phyloP scores from a whole-genome alignment of 2,329 filamentous ascomycete species.

The Cercospora zeae-maydis region DNA sequence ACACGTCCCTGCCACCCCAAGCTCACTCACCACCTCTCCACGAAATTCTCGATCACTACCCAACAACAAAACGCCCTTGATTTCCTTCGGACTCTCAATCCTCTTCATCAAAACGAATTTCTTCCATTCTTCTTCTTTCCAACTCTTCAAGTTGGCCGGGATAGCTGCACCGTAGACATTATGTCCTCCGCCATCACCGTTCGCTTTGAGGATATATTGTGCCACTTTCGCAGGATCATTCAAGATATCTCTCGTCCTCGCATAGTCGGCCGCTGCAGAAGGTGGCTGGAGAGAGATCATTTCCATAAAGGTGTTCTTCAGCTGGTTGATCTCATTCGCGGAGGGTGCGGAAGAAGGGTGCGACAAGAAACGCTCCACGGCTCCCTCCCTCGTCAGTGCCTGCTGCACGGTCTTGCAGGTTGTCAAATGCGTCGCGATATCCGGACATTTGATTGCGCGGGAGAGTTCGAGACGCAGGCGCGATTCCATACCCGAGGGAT shows the following conservation, averaged over 20 bases:
- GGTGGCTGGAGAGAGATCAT: constrained; percentile 40
- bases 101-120: constrained; percentile 43
- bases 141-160: constrained; percentile 33
- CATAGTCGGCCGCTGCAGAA: constrained; percentile 29
- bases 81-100: constrained; percentile 36
- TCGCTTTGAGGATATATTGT: constrained; percentile 44
- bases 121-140: constrained; percentile 32
- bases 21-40: constrained; percentile 43
- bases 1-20: constrained; percentile 43
- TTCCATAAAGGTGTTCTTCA: constrained; percentile 39
- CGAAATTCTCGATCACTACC: constrained; percentile 32
- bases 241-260: constrained; percentile 29
- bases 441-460: constrained; percentile 46
- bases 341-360: neutral
- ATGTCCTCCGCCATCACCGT: constrained; percentile 45
- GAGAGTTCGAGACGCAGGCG: constrained; percentile 41
- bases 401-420: constrained; percentile 47
- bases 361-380: neutral
- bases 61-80: constrained; percentile 37
- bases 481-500: constrained; percentile 30
- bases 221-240: constrained; percentile 24
- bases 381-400: constrained; percentile 33
- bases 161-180: constrained; percentile 44
- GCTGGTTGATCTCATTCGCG: constrained; percentile 9
- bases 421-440: constrained; percentile 41